Evolutionary conservation across 768 basidiomycete genomes (phyloP).

Genomic region (Podaxis sp.): DNA sequence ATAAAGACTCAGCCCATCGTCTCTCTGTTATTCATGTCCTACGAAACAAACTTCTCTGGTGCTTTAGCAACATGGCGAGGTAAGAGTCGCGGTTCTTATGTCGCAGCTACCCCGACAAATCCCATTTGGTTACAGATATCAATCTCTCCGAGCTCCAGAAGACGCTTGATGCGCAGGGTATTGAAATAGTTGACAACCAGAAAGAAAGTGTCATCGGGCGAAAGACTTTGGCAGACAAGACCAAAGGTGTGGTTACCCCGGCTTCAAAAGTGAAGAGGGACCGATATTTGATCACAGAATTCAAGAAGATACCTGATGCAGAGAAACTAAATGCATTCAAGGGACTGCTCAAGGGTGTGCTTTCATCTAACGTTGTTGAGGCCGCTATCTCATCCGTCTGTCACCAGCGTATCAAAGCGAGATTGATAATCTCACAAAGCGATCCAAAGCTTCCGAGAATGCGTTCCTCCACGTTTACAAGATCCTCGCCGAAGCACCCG

Average conservation of each 20-base stretch:
- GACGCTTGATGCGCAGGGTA: constrained; percentile 86
- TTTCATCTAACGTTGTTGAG: not conserved
- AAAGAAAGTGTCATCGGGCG: constrained; percentile 95
- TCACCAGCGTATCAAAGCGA: constrained; percentile 87
- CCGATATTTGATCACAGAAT: constrained; percentile 54
- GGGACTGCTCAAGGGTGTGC: constrained; percentile 78
- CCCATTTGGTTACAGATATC: constrained; percentile 52
- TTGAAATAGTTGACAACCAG: constrained; percentile 97
- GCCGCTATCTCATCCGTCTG: constrained; percentile 1
- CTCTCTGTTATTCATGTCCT: constrained; percentile 25
- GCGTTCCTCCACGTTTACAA: constrained; percentile 98
- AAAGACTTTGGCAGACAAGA: constrained; percentile 93
- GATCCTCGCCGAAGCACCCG: constrained; percentile 92
- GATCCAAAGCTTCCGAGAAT: constrained; percentile 90
- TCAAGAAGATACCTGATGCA: constrained; percentile 91
- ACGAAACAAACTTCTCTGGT: constrained; percentile 87
- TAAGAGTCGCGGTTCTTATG: constrained; percentile 27
- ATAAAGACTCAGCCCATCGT: not conserved
- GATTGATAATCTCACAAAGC: constrained; percentile 92
- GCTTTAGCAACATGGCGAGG: constrained; percentile 93
- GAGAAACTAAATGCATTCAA: constrained; percentile 90
- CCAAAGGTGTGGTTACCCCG: constrained; percentile 69
- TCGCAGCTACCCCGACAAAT: not conserved
- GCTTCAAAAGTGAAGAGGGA: not conserved
- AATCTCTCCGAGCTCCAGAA: constrained; percentile 90